Evolutionary conservation across 2,329 filamentous ascomycete genomes (phyloP).

Genomic region (Colletotrichum sidae): DNA sequence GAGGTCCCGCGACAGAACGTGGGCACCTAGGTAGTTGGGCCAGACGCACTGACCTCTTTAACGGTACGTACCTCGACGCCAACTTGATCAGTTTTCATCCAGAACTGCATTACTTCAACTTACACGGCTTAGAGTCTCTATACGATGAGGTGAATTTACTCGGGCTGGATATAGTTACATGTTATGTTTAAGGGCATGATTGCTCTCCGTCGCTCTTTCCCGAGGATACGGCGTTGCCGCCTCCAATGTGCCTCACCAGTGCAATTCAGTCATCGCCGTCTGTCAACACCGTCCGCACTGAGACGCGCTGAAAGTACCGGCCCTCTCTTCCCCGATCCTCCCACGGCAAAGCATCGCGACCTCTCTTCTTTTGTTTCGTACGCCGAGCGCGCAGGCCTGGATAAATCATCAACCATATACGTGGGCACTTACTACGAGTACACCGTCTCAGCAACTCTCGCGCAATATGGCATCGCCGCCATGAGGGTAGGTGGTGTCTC

Average conservation of each 20-base stretch:
- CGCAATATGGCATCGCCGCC: slow-evolving; percentile 72
- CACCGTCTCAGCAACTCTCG: slow-evolving; percentile 66
- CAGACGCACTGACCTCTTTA: not conserved
- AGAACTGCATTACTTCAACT: not conserved
- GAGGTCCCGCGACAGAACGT: slow-evolving; percentile 11
- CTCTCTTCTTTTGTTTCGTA: slow-evolving; percentile 74
- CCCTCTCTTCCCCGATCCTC: slow-evolving; percentile 53
- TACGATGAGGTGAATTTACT: not conserved
- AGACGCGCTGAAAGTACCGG: slow-evolving; percentile 4
- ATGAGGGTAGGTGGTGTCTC: slow-evolving; percentile 73
- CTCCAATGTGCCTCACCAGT: not conserved
- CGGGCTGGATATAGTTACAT: not conserved
- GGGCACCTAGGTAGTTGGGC: no score
- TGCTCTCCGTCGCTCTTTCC: slow-evolving; percentile 9
- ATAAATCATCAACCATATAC: slow-evolving; percentile 69
- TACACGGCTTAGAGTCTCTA: no score
- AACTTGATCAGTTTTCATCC: not conserved
- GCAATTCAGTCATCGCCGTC: not conserved
- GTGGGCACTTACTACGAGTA: slow-evolving; percentile 85
- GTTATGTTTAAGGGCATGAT: slow-evolving; percentile 7
- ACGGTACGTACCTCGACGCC: slow-evolving; percentile 16
- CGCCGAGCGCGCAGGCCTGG: slow-evolving; percentile 66
- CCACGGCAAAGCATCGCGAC: slow-evolving; percentile 68
- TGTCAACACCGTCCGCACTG: slow-evolving; percentile 16
- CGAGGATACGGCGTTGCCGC: slow-evolving; percentile 1